Evolutionary conservation across 2,329 filamentous ascomycete species (phyloP), one percentile per base, ranked within the genome.

Genomic region (Incumbomyces lentus): DNA sequence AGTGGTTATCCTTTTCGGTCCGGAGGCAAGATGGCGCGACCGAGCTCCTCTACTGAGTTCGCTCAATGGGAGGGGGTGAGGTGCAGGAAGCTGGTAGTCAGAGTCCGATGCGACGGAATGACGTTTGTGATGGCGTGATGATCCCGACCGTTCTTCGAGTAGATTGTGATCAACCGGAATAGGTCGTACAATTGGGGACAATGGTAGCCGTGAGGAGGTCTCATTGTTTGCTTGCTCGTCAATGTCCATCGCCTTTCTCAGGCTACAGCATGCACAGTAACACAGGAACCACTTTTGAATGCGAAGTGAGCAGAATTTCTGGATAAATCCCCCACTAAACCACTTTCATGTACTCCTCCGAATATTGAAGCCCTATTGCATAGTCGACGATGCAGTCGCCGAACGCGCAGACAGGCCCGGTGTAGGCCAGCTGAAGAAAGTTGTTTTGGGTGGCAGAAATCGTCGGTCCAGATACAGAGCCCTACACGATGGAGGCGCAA

Each of bases 31-130:
- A 46, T 57, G 58, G 52, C 62, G 60, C 52, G 55, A 52, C 50
- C 58, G 57, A 40, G 59, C 59, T 29, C 55, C 53, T 47, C 59
- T 59, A 40, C 60, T 50, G 33, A 59, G 53, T 40, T 62, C 57
- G 43, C 58, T 56, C 36, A 55, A 55, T 38, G 60, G 51, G 41
- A 58, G 58, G 38, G 60, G 56, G 41, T 62, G 53, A 41, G 55
- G 56, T 44, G 54, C 58, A 50, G 62, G 55, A 51, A 52, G 58
- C 46, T 58, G 61, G 44, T 60, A 62, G 53, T 57, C 56, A 50
- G 56, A 52, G 48, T 58, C 59, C 45, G 55, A 56, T 33, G 65
- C 55, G 44, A 60, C 43, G 35, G 60, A 59, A 26, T 55, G 52
- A 42, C 58, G 53, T 37, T 49, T 49, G 32, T 42, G 40, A 47